These are phyloP conservation scores for Verticillium albo-atrum DNA, from an alignment of 2,329 filamentous ascomycete species.

Conservation along the genomic window DNA sequence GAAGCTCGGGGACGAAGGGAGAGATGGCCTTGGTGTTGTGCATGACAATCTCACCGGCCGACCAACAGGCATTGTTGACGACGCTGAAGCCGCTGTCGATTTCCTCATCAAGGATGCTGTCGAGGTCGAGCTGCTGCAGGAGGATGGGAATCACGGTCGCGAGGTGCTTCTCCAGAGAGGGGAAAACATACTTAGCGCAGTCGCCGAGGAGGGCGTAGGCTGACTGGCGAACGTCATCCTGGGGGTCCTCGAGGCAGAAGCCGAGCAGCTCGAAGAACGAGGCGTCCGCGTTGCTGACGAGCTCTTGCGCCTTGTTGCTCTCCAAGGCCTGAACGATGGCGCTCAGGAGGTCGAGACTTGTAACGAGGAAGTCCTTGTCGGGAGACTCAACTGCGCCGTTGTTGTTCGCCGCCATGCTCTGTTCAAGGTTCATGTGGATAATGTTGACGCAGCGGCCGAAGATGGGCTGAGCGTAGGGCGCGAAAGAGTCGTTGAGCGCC, in stretches of 20 bases:
- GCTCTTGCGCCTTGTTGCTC: constrained; percentile 64
- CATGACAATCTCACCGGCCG: constrained; percentile 85
- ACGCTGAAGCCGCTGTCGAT: constrained; percentile 85
- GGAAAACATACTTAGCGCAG: constrained; percentile 88
- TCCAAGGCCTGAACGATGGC: constrained; percentile 89
- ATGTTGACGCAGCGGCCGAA: constrained; percentile 87
- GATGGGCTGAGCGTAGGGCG: constrained; percentile 79
- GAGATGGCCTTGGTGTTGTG: constrained; percentile 70
- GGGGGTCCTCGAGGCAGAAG: constrained; percentile 87
- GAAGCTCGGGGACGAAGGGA: constrained; percentile 71
- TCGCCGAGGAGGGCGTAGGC: constrained; percentile 93
- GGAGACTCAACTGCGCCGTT: constrained; percentile 70
- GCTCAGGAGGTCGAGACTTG: constrained; percentile 87
- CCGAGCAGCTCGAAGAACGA: constrained; percentile 86
- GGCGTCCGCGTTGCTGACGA: constrained; percentile 72
- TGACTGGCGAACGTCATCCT: constrained; percentile 92
- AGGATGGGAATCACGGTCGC: constrained; percentile 72
- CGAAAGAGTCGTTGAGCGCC: constrained; percentile 76
- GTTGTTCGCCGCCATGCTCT: constrained; percentile 64
- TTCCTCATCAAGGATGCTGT: constrained; percentile 70
- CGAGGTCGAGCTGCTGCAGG: constrained; percentile 83
- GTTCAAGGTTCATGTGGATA: constrained; percentile 86
- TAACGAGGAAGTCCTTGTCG: constrained; percentile 96
- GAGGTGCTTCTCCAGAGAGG: constrained; percentile 71
- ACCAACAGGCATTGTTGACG: constrained; percentile 98